phyloP scores from a whole-genome alignment of 2,329 filamentous ascomycete species.

The Aspergillus bombycis region DNA sequence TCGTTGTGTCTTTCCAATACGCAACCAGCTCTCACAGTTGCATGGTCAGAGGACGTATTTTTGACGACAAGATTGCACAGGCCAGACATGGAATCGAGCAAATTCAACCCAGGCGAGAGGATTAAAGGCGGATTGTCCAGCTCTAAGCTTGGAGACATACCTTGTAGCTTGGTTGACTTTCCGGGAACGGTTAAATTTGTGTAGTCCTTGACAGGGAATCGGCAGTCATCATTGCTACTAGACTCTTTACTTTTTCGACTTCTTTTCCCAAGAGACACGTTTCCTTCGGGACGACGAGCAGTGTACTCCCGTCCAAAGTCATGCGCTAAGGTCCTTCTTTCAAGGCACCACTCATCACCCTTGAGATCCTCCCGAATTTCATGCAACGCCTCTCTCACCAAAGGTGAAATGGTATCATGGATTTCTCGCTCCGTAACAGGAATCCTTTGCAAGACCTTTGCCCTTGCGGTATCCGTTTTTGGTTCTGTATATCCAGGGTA shows the following conservation, averaged over 20 bases:
- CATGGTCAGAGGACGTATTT: conserved; percentile 32
- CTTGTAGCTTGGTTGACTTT: background rate
- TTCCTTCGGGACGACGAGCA: background rate
- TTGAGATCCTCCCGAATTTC: conserved; percentile 29
- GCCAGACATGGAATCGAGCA: conserved; percentile 28
- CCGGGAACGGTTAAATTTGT: background rate
- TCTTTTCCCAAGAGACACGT: conserved; percentile 7
- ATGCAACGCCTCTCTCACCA: conserved; percentile 45
- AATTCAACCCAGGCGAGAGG: conserved; percentile 37
- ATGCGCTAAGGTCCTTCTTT: conserved; percentile 17
- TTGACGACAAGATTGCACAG: conserved; percentile 30
- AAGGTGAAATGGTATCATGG: conserved; percentile 30
- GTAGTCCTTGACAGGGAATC: background rate
- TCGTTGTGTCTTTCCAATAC: background rate
- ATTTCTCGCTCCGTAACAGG: conserved; percentile 35
- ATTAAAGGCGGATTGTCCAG: conserved; percentile 33
- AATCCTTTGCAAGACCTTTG: conserved; percentile 42
- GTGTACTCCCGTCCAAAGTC: background rate
- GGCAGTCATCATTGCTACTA: background rate
- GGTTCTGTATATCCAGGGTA: conserved; percentile 55
- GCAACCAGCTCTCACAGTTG: conserved; percentile 18
- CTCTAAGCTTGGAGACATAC: background rate
- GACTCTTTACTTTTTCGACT: background rate
- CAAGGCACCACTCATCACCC: conserved; percentile 40
- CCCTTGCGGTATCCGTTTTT: conserved; percentile 50